phyloP scores from a whole-genome alignment of 441 rosid genomes.

The Isatis lusitanica region DNA sequence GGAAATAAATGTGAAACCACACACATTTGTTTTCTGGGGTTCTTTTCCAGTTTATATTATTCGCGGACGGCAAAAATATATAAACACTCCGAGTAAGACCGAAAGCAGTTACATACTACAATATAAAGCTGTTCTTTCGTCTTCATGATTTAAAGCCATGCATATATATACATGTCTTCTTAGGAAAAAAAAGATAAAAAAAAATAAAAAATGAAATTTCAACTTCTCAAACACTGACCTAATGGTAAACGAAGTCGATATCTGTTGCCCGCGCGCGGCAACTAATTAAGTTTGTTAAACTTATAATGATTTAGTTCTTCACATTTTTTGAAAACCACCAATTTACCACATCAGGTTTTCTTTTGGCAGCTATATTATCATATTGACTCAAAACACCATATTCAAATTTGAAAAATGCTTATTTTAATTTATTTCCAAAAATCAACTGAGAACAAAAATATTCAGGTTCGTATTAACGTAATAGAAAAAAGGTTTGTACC shows the following conservation, averaged over 20 bases:
- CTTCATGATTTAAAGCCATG: slow-evolving; percentile 19
- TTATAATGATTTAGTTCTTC: neutral
- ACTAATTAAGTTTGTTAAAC: neutral
- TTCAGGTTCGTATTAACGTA: neutral
- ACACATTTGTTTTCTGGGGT: neutral
- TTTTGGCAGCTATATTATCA: neutral
- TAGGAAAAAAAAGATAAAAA: neutral
- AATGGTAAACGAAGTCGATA: slow-evolving; percentile 12
- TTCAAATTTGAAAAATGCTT: neutral
- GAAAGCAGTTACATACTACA: slow-evolving; percentile 25
- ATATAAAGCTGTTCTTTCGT: slow-evolving; percentile 6
- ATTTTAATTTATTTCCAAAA: neutral
- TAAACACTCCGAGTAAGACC: slow-evolving; percentile 10
- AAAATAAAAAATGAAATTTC: neutral
- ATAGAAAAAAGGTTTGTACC: neutral
- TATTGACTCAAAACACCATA: neutral
- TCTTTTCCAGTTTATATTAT: neutral
- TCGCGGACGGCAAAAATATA: neutral
- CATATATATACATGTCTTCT: slow-evolving; percentile 16
- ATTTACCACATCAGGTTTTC: neutral
- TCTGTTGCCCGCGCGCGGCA: neutral
- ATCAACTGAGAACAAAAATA: neutral
- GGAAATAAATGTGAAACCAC: slow-evolving; percentile 19
- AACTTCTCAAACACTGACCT: slow-evolving; percentile 2
- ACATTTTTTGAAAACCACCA: neutral